A percentile compares a stretch with the other conserved stretches of the same genome.
Evolutionary conservation across 2,329 filamentous ascomycete species (phyloP).

Genomic region (Claviceps capensis): DNA sequence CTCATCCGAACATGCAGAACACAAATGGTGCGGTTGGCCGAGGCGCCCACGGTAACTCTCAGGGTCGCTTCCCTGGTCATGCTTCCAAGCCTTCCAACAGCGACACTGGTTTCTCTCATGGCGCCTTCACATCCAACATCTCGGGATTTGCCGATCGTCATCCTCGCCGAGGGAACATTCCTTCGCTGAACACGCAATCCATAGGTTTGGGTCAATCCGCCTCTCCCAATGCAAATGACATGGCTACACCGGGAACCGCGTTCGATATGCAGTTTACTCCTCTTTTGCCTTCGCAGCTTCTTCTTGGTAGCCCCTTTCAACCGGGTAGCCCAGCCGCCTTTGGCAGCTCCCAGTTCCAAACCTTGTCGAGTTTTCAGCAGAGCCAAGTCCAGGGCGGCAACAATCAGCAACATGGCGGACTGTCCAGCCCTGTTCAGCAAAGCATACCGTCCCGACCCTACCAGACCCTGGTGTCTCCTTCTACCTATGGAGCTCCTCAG

Average conservation of each 20-base stretch:
- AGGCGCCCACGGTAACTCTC: slow-evolving; percentile 27
- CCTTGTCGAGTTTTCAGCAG: slow-evolving; percentile 61
- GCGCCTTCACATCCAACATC: slow-evolving; percentile 78
- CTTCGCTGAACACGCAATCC: slow-evolving; percentile 78
- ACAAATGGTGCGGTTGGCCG: slow-evolving; percentile 49
- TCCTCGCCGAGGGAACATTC: slow-evolving; percentile 72
- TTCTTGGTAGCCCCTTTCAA: slow-evolving; percentile 93
- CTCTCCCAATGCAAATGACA: slow-evolving; percentile 48
- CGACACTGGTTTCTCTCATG: slow-evolving; percentile 84
- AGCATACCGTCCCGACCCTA: slow-evolving; percentile 73
- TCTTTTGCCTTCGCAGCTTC: slow-evolving; percentile 81
- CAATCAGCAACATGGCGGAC: slow-evolving; percentile 41
- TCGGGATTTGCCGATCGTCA: slow-evolving; percentile 78
- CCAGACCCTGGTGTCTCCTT: slow-evolving; percentile 74
- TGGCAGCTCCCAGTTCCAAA: slow-evolving; percentile 83
- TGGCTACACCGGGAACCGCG: slow-evolving; percentile 74
- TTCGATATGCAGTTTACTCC: slow-evolving; percentile 99
- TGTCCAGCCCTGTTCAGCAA: slow-evolving; percentile 63
- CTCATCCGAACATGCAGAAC: slow-evolving; percentile 87
- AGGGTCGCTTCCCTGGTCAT: slow-evolving; percentile 53
- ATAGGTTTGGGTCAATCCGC: slow-evolving; percentile 31
- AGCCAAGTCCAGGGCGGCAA: slow-evolving; percentile 30
- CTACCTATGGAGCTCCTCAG: slow-evolving; percentile 66
- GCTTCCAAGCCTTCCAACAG: slow-evolving; percentile 71
- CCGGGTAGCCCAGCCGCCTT: slow-evolving; percentile 85